These are phyloP conservation scores for Aspergillus unguis DNA, from an alignment of 2,329 filamentous ascomycete genomes.

Conservation along the genomic window DNA sequence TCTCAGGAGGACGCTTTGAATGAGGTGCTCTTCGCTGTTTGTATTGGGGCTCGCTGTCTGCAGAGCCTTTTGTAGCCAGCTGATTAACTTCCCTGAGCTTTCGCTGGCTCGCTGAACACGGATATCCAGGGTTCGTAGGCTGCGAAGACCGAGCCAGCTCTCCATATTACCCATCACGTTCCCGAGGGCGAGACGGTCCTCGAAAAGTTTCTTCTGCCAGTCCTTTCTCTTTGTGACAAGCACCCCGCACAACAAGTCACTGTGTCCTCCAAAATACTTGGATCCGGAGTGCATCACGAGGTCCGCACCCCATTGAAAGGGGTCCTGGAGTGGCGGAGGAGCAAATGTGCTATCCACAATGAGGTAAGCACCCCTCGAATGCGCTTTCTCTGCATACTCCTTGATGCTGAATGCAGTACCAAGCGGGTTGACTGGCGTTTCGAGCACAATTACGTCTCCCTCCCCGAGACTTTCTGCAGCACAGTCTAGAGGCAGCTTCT, in stretches of 20 bases:
- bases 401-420: conserved; percentile 74
- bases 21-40: conserved; percentile 40
- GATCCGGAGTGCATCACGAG: conserved; percentile 88
- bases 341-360: conserved; percentile 93
- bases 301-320: conserved; percentile 77
- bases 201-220: conserved; percentile 59
- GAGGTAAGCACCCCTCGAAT: conserved; percentile 67
- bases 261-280: conserved; percentile 95
- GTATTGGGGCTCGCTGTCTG: conserved; percentile 35
- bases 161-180: conserved; percentile 85
- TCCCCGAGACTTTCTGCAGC: conserved; percentile 61
- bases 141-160: conserved; percentile 86
- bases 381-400: conserved; percentile 69
- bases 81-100: conserved; percentile 67
- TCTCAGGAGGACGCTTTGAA: conserved; percentile 56
- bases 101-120: conserved; percentile 72
- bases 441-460: conserved; percentile 84
- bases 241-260: conserved; percentile 89
- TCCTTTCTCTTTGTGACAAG: conserved; percentile 60
- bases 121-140: conserved; percentile 79
- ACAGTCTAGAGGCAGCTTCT: conserved; percentile 70
- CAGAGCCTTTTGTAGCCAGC: conserved; percentile 62
- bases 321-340: conserved; percentile 83
- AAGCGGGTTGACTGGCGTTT: conserved; percentile 89
- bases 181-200: conserved; percentile 74